Evolutionary conservation across 768 basidiomycete genomes (phyloP).

Genomic region (Kondoa subrosea): DNA sequence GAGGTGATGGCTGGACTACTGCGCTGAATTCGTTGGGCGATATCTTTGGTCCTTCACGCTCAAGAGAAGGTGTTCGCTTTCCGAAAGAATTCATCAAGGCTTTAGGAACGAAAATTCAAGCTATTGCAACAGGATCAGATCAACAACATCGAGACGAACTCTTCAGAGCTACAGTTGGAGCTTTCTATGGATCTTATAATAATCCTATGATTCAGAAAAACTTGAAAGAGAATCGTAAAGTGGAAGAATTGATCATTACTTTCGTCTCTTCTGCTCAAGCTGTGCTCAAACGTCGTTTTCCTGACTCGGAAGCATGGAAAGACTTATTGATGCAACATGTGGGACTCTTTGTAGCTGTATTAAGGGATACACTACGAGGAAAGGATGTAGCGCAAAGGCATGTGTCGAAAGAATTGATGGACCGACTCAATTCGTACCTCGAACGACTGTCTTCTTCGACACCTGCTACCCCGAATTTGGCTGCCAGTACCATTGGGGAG

Average conservation of each 20-base stretch:
- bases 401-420: conserved; percentile 63
- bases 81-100: conserved; percentile 86
- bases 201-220: conserved; percentile 68
- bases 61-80: conserved; percentile 39
- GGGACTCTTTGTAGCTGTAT: conserved; percentile 65
- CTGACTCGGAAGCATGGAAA: conserved; percentile 65
- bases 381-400: conserved; percentile 44
- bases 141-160: conserved; percentile 48
- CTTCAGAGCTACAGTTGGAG: conserved; percentile 72
- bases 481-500: conserved; percentile 22
- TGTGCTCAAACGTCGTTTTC: conserved; percentile 66
- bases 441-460: conserved; percentile 53
- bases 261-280: conserved; percentile 82
- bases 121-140: conserved; percentile 86
- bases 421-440: conserved; percentile 67
- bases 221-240: conserved; percentile 90
- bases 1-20: conserved; percentile 1
- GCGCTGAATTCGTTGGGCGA: conserved; percentile 19
- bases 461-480: neutral
- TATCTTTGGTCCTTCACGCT: conserved; percentile 10
- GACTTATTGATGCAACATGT: conserved; percentile 82
- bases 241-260: conserved; percentile 90
- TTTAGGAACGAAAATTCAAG: conserved; percentile 71
- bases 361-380: conserved; percentile 52
- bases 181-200: conserved; percentile 79